Percentiles rank a stretch among this genome's conserved stretches.
Evolutionary conservation across 2,329 filamentous ascomycete genomes (phyloP).

Genomic region (Scopulariopsis brevicaulis): DNA sequence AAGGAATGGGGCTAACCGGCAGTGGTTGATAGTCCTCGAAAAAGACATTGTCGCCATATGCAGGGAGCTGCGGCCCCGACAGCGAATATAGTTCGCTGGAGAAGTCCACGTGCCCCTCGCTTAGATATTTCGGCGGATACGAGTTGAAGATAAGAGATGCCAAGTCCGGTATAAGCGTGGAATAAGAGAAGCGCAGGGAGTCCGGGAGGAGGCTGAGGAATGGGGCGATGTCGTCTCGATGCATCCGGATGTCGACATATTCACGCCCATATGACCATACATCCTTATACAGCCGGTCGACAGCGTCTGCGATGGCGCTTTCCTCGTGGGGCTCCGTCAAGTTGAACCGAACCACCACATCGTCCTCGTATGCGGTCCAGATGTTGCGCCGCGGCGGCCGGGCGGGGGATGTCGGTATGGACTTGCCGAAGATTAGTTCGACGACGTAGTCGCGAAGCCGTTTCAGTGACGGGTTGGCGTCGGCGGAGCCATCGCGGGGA

Average conservation of each 20-base stretch:
- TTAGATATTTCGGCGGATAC: slow-evolving; percentile 39
- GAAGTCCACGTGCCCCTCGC: neutral
- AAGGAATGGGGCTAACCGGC: slow-evolving; percentile 29
- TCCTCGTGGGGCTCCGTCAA: slow-evolving; percentile 60
- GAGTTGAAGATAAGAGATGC: slow-evolving; percentile 66
- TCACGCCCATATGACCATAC: slow-evolving; percentile 77
- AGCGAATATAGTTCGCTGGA: neutral
- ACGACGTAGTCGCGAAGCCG: slow-evolving; percentile 14
- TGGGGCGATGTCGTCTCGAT: slow-evolving; percentile 64
- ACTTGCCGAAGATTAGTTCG: slow-evolving; percentile 36
- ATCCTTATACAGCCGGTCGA: slow-evolving; percentile 69
- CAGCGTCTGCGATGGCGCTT: slow-evolving; percentile 58
- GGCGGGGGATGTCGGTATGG: slow-evolving; percentile 17
- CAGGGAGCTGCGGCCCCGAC: neutral
- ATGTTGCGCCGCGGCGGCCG: neutral
- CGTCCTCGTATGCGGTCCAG: slow-evolving; percentile 49
- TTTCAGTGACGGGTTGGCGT: slow-evolving; percentile 12
- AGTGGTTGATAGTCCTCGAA: slow-evolving; percentile 89
- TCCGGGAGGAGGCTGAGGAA: slow-evolving; percentile 67
- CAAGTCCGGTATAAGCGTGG: slow-evolving; percentile 69
- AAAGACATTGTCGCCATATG: slow-evolving; percentile 58
- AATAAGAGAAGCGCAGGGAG: slow-evolving; percentile 61
- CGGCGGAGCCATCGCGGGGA: slow-evolving; percentile 39
- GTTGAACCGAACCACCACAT: slow-evolving; percentile 86
- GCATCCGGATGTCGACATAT: slow-evolving; percentile 76